Evolutionary conservation across 1,284 basidiomycete species (phyloP).

Genomic region (Apiotrichum gamsii): DNA sequence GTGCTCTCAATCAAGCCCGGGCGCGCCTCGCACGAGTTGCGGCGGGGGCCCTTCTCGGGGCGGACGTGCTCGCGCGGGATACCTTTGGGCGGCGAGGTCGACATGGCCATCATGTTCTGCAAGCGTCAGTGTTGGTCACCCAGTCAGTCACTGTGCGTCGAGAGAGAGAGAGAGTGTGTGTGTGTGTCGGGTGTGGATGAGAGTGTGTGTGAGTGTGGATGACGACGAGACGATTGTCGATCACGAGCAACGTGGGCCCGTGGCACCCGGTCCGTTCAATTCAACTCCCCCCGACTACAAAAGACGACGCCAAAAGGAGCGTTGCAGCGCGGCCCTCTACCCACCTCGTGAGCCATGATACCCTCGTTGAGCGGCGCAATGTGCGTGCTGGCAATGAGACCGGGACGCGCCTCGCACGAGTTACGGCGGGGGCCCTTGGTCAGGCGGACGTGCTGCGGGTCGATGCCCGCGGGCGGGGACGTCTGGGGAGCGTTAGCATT

Average conservation of each 20-base stretch:
- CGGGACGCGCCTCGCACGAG: constrained; percentile 14
- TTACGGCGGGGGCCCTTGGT: constrained; percentile 8
- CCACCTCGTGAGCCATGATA: constrained; percentile 4
- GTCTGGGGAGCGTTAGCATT: too few species aligned
- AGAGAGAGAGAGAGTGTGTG: too few species aligned
- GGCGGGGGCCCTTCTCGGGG: constrained; percentile 8
- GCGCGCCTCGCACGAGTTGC: constrained; percentile 16
- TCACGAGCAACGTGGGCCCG: too few species aligned
- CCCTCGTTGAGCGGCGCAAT: constrained; percentile 15
- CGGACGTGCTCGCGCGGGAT: constrained; percentile 4
- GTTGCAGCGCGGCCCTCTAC: too few species aligned
- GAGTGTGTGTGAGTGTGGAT: too few species aligned
- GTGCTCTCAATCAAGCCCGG: constrained; percentile 16
- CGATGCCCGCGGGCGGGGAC: constrained; percentile 8
- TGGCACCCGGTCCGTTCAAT: too few species aligned
- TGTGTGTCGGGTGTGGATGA: too few species aligned
- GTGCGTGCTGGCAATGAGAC: constrained; percentile 13
- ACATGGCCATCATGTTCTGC: neutral
- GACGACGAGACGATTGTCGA: too few species aligned
- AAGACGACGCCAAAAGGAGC: too few species aligned
- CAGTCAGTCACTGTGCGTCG: too few species aligned
- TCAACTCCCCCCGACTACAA: too few species aligned
- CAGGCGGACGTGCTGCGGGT: constrained; percentile 1
- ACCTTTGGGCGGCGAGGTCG: constrained; percentile 1
- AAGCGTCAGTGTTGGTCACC: neutral